Evolutionary conservation across 495 filamentous ascomycete species (phyloP), one percentile per base, ranked within the genome.

Genomic region (Penicillium coffeae): DNA sequence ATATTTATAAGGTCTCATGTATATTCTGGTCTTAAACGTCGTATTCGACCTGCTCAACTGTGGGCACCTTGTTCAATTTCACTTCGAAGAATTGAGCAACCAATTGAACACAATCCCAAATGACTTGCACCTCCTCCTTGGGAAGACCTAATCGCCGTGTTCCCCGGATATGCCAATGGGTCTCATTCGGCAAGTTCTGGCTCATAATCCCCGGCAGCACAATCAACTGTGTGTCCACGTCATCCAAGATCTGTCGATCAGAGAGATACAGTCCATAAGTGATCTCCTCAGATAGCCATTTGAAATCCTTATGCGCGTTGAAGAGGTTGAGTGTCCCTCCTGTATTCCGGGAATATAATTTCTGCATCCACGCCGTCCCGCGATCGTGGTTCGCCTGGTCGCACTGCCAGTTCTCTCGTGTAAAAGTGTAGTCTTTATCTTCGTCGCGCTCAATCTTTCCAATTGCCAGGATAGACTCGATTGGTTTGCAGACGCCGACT

Each of bases 201-300:
- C 75, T 75, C 79, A 83, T 81, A 45, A 84, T 83, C 1, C 67
- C 73, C 1, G 78, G 64, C 37, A 80, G 55, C 4, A 80, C 74
- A 19, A 82, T 71, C 34, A 82, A 36, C 59, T 84, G 72, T 3
- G 80, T 79, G 46, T 81, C 78, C 1, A 80, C 22, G 34, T 70
- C 73, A 48, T 72, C 66, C 45, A 84, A 45, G 8, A 81, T 69
- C 52, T 65, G 66, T 1, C 75, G 64, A 60, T 84, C 79, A 3
- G 73, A 74, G 25, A 84, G 63, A 50, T 76, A 83, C 34, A 83
- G 54, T 1, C 80, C 80, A 42, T 84, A 84, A 0, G 76, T 80
- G 45, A 84, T 69, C 38, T 71, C 66, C 47, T 46, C 65, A 8
- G 59, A 64, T 35, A 68, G 32, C 63, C 62, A 70, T 3, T 49